phyloP scores from a whole-genome alignment of 768 basidiomycete species.

The Mycena rebaudengoi region DNA sequence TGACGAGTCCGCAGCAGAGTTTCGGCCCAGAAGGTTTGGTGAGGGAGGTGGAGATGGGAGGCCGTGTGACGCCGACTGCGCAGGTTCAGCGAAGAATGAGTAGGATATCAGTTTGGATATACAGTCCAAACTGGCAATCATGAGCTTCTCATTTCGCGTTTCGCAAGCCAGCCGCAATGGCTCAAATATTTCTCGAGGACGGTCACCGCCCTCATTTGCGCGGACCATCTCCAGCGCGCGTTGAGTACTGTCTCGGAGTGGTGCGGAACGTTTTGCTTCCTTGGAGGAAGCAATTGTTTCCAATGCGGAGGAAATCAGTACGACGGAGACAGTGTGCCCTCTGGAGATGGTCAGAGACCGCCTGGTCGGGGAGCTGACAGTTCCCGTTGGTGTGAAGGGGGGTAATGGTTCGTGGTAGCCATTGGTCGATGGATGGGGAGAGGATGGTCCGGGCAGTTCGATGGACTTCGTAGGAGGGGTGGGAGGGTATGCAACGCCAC shows the following conservation, averaged over 20 bases:
- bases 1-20: constrained; percentile 51
- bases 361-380: constrained; percentile 34
- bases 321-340: constrained; percentile 79
- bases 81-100: constrained; percentile 89
- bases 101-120: constrained; percentile 98
- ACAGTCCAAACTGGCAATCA: constrained; percentile 97
- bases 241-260: constrained; percentile 86
- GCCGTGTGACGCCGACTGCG: constrained; percentile 43
- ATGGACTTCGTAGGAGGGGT: constrained; percentile 26
- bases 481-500: constrained; percentile 26
- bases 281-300: constrained; percentile 88
- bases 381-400: constrained; percentile 12
- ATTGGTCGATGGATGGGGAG: constrained; percentile 9
- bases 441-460: constrained; percentile 7
- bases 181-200: constrained; percentile 90
- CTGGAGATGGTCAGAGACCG: constrained; percentile 70
- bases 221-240: constrained; percentile 85
- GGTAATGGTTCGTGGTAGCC: constrained; percentile 16
- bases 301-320: constrained; percentile 84
- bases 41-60: constrained; percentile 83
- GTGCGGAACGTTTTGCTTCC: constrained; percentile 83
- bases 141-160: constrained; percentile 90
- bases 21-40: constrained; percentile 57
- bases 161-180: constrained; percentile 97
- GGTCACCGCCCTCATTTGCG: constrained; percentile 75